Base-by-base conservation (phyloP, 2,329 filamentous ascomycete species). In the Cordyceps javanica region DNA sequence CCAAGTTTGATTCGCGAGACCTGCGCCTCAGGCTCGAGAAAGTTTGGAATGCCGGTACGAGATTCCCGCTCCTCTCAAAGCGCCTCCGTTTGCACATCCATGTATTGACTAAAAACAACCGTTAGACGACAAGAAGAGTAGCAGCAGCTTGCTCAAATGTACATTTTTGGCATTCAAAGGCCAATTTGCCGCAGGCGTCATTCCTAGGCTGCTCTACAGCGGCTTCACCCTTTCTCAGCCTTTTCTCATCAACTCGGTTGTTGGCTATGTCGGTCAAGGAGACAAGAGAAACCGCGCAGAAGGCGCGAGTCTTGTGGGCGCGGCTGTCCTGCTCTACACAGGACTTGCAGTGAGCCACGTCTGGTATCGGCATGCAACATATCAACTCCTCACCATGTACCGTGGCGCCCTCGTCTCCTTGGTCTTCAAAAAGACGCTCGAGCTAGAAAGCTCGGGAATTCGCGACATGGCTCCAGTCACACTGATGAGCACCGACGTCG, bases 351-450 rank as follows among this genome's bases (percentile, higher is more conserved):
- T 77, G 54, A 60, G 67, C 59, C 45, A 46, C 1, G 54, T 60
- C 2, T 67, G 65, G 58, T 69, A 73, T 55, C 67, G 68, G 28
- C 72, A 75, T 57, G 62, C 68, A 23, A 70, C 70, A 0, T 70
- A 64, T 48, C 71, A 73, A 38, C 65, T 70, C 23, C 68, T 73
- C 26, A 69, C 71, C 9, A 70, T 72, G 66, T 65, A 68, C 32
- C 69, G 73, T 23, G 72, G 67, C 1, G 68, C 66, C 1, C 57
- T 75, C 2, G 63, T 71, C 4, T 75, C 77, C 0, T 67, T 82
- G 61, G 74, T 85, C 2, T 83, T 78, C 62, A 72, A 73, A 19
- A 77, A 78, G 62, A 77, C 76, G 0, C 58, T 77, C 1, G 61
- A 64, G 0, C 60, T 76, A 16, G 66, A 66, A 11, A 63, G 66